These are phyloP conservation scores for Lonicera japonica DNA, from an alignment of 129 eudicot genomes.

Conservation along the genomic window DNA sequence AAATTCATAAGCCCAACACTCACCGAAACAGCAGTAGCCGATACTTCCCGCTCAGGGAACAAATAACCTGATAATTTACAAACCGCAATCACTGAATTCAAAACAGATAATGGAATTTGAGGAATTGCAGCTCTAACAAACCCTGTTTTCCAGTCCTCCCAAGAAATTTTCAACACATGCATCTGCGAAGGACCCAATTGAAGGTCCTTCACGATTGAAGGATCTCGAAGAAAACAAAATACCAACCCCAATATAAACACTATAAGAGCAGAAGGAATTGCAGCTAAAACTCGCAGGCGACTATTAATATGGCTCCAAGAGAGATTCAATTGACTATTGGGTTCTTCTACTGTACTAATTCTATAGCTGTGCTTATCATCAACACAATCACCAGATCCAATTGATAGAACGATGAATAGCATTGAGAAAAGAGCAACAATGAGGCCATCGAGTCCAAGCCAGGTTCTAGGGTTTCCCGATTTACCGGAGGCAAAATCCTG, in stretches of 20 bases:
- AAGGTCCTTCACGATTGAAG: constrained; percentile 39
- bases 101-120: constrained; percentile 59
- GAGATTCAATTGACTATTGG: not conserved
- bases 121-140: constrained; percentile 62
- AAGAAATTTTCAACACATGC: constrained; percentile 48
- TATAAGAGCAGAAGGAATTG: constrained; percentile 53
- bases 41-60: constrained; percentile 55
- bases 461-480: constrained; percentile 39
- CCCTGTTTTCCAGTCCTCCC: constrained; percentile 64
- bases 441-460: constrained; percentile 60
- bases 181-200: constrained; percentile 51
- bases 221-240: constrained; percentile 51
- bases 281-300: constrained; percentile 36
- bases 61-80: constrained; percentile 63
- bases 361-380: not conserved
- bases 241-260: constrained; percentile 48
- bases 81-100: constrained; percentile 71
- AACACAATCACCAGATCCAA: constrained; percentile 43
- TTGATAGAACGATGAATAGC: constrained; percentile 39
- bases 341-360: not conserved
- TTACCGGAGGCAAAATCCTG: constrained; percentile 50
- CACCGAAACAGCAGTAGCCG: constrained; percentile 55
- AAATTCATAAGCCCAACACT: constrained; percentile 66
- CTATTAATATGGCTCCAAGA: constrained; percentile 13
- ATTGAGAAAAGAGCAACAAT: constrained; percentile 40